Base-by-base conservation (phyloP, 2,329 filamentous ascomycete species). In the Aplosporella prunicola region DNA sequence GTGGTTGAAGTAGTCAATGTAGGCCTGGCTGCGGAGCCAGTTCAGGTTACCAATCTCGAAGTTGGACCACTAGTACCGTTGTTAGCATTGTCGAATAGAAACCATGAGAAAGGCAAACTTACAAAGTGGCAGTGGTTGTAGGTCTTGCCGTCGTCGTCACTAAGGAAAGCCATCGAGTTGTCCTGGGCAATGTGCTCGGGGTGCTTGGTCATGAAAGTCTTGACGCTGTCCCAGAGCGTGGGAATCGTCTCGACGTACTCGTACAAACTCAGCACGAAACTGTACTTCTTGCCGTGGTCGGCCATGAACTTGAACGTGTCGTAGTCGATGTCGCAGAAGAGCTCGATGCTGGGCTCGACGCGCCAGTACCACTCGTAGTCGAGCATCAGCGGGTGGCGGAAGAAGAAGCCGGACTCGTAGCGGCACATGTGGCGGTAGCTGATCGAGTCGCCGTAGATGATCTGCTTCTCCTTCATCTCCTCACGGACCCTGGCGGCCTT, bases 311-410 rank as follows among this genome's bases (percentile, higher is more conserved):
- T 85, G 79, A 98, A 98, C 6, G 91, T 84, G 56, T 98, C 91
- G 62, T 93, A 93, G 62, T 86, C 74, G 54, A 98, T 74, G 57
- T 98, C 91, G 66, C 91, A 98, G 73, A 78, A 95, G 44, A 98
- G 80, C 69, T 96, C 84, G 57, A 98, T 79, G 63, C 84, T 91
- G 51, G 91, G 91, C 72, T 98, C 91, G 10, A 98, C 91, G 50
- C 93, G 85, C 91, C 91, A 98, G 74, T 98, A 98, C 76, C 86
- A 98, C 58, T 98, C 91, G 64, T 93, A 98, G 60, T 96, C 87
- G 61, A 84, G 66, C 84, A 98, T 88, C 49, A 95, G 67, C 20
- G 78, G 75, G 61, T 98, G 91, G 44, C 82, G 86, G 77, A 96
- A 98, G 74, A 98, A 98, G 73, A 98, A 98, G 25, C 91, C 91